Evolutionary conservation across 495 filamentous ascomycete genomes (phyloP).

Genomic region (Tuber umbilicatum): DNA sequence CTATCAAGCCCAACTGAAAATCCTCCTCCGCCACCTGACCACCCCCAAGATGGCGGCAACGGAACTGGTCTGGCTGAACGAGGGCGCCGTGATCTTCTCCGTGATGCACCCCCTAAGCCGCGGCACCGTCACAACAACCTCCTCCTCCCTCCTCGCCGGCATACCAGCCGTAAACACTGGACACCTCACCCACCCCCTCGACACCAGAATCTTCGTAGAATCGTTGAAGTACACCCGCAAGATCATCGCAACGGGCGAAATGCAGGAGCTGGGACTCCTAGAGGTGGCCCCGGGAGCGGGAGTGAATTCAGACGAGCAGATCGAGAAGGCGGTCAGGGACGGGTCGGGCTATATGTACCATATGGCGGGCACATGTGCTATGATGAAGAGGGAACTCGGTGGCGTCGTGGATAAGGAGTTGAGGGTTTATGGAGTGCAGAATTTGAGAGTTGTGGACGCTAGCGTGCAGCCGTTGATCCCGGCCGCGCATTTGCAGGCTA

Average conservation of each 20-base stretch:
- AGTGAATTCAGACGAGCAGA: constrained; percentile 30
- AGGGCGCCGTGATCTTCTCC: neutral
- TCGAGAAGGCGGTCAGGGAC: constrained; percentile 32
- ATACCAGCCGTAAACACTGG: neutral
- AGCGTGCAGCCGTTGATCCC: constrained; percentile 54
- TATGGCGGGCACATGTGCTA: constrained; percentile 45
- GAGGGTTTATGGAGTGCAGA: constrained; percentile 48
- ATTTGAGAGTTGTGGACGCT: constrained; percentile 51
- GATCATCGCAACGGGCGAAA: neutral
- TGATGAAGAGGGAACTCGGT: constrained; percentile 48
- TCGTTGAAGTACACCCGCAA: neutral
- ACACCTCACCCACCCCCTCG: constrained; percentile 17
- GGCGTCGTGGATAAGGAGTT: constrained; percentile 47
- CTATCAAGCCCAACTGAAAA: constrained; percentile 4
- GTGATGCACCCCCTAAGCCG: constrained; percentile 43
- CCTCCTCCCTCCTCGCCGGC: constrained; percentile 14
- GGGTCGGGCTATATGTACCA: constrained; percentile 41
- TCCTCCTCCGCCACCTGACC: neutral
- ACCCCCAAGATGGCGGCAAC: neutral
- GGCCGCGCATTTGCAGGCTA: constrained; percentile 49
- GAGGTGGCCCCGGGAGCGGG: constrained; percentile 34
- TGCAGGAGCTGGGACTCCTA: constrained; percentile 39
- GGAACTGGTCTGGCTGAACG: neutral
- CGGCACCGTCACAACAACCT: constrained; percentile 44
- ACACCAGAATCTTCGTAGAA: neutral